phyloP scores from a whole-genome alignment of 225 moss, liverwort and hornwort species.

The Polytrichum formosum region DNA sequence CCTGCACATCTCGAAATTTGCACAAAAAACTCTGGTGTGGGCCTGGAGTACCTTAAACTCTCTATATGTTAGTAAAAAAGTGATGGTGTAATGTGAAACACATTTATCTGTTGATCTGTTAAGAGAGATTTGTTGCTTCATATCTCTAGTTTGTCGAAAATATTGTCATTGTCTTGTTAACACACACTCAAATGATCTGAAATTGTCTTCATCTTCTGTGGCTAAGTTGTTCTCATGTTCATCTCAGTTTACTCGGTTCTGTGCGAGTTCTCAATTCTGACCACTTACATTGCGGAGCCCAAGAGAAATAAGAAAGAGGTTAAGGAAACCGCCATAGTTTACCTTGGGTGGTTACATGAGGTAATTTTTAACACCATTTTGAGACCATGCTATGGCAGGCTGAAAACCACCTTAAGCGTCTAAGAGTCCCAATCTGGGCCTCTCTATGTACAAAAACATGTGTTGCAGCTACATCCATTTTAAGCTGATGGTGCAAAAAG shows the following conservation, averaged over 20 bases:
- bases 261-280: slow-evolving; percentile 29
- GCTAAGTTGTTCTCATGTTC: neutral
- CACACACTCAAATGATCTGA: neutral
- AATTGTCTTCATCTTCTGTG: neutral
- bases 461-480: too few species aligned
- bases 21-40: slow-evolving; percentile 35
- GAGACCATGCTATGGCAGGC: neutral
- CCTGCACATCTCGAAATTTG: slow-evolving; percentile 27
- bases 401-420: neutral
- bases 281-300: slow-evolving; percentile 24
- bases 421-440: neutral
- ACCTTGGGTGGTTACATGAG: slow-evolving; percentile 74
- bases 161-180: neutral
- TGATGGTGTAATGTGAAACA: neutral
- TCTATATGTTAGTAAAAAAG: too few species aligned
- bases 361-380: slow-evolving; percentile 16
- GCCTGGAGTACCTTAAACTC: neutral
- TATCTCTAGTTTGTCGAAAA: neutral
- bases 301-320: slow-evolving; percentile 25
- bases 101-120: neutral
- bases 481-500: neutral
- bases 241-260: slow-evolving; percentile 40
- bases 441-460: too few species aligned
- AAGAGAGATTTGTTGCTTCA: neutral
- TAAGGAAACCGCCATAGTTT: slow-evolving; percentile 36